A percentile compares a stretch with the other conserved stretches of the same genome.
Evolutionary conservation across 805 yeast species (phyloP).

Genomic region (Trichomonascus vanleenenianus): DNA sequence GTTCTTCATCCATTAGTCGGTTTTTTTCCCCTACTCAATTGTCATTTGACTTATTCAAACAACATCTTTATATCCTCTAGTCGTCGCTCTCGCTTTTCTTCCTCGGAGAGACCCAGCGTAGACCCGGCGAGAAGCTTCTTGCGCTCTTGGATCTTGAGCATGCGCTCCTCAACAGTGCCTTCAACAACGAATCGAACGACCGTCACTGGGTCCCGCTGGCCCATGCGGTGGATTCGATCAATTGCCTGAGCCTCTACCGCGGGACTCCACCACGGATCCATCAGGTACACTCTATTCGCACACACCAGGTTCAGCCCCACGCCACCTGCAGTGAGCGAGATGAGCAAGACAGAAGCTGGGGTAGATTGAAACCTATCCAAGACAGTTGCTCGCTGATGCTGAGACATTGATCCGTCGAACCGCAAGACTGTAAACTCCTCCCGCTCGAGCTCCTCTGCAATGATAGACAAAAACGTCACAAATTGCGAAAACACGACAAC

Average conservation of each 20-base stretch:
- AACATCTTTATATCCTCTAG: conserved; percentile 30
- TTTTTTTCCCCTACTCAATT: neutral
- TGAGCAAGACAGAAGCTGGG: conserved; percentile 41
- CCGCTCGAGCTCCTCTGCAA: conserved; percentile 50
- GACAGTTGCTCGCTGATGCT: conserved; percentile 56
- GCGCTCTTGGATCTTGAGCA: conserved; percentile 79
- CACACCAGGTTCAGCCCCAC: conserved; percentile 84
- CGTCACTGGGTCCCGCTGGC: conserved; percentile 65
- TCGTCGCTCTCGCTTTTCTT: conserved; percentile 28
- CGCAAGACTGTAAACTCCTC: conserved; percentile 50
- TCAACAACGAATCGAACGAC: conserved; percentile 76
- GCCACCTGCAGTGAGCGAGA: conserved; percentile 89
- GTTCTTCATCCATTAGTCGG: too few species aligned
- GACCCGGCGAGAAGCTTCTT: conserved; percentile 37
- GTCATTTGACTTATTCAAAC: conserved; percentile 21
- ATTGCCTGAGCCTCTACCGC: conserved; percentile 88
- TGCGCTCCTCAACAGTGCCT: conserved; percentile 77
- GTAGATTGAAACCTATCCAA: conserved; percentile 45
- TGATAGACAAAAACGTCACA: conserved; percentile 69
- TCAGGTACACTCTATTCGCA: conserved; percentile 77
- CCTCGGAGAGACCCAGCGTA: conserved; percentile 28
- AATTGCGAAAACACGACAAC: conserved; percentile 87
- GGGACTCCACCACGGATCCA: conserved; percentile 98
- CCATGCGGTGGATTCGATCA: conserved; percentile 85
- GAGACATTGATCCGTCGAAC: conserved; percentile 74